These are phyloP conservation scores for Epipyxis sp. DNA, from an alignment of 108 stramenopile species.

Conservation along the genomic window DNA sequence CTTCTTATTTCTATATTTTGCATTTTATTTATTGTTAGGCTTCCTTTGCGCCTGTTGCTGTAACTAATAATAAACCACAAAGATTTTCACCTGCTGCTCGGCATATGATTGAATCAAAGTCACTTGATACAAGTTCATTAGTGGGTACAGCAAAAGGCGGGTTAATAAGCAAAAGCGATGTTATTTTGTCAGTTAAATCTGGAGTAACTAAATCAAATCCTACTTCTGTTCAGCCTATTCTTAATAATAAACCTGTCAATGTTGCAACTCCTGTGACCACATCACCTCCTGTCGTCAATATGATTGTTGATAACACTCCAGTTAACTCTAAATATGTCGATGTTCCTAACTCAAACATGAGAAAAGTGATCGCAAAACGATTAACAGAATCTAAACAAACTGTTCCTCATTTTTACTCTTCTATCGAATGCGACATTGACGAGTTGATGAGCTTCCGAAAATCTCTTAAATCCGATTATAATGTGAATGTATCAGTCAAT, in stretches of 20 bases:
- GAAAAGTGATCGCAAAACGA: constrained; percentile 88
- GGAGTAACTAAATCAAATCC: constrained; percentile 20
- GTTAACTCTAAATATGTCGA: constrained; percentile 44
- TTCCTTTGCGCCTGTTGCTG: neutral
- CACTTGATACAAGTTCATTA: constrained; percentile 70
- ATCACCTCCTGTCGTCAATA: constrained; percentile 50
- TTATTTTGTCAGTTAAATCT: constrained; percentile 62
- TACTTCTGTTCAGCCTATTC: neutral
- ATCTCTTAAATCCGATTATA: constrained; percentile 66
- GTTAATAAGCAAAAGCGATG: constrained; percentile 81
- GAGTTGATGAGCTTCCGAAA: constrained; percentile 72
- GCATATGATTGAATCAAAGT: constrained; percentile 66
- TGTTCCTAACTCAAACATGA: constrained; percentile 60
- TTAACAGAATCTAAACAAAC: constrained; percentile 90
- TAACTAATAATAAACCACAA: no score
- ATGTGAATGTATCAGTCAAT: constrained; percentile 84
- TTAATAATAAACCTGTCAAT: constrained; percentile 7
- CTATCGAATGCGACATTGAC: constrained; percentile 83
- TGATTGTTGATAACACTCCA: constrained; percentile 6
- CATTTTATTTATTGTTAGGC: no score
- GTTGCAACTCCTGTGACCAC: constrained; percentile 33
- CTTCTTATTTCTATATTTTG: no score
- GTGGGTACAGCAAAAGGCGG: constrained; percentile 77
- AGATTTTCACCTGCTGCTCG: constrained; percentile 72
- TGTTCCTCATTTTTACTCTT: constrained; percentile 93